These are phyloP conservation scores for sweet orange (Citrus sinensis) DNA, from an alignment of 345 rosid genomes.

Conservation along the genomic window DNA sequence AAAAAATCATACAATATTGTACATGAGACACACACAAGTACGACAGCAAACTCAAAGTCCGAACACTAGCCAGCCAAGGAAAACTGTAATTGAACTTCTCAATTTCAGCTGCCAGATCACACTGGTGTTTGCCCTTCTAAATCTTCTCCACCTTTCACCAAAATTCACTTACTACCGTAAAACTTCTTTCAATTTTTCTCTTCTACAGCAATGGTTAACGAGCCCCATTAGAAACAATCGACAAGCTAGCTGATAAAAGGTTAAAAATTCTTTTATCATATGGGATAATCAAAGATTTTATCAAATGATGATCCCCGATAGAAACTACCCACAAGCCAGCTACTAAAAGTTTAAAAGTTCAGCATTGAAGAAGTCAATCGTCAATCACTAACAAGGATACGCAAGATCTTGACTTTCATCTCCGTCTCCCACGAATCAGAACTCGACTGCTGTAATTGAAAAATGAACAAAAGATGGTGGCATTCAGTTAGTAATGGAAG, in stretches of 20 bases:
- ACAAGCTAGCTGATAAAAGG: no score
- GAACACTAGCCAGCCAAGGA: background rate
- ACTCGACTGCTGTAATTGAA: background rate
- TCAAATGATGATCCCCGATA: background rate
- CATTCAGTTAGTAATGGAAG: background rate
- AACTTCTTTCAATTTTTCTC: background rate
- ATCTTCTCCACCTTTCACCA: background rate
- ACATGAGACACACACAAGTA: background rate
- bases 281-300: background rate
- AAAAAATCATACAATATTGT: background rate
- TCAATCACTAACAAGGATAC: constrained; percentile 43
- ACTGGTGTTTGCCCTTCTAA: background rate
- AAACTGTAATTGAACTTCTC: background rate
- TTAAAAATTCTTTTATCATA: background rate
- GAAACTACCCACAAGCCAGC: background rate
- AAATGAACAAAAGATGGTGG: background rate
- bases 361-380: background rate
- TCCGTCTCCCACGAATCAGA: constrained; percentile 21
- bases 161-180: background rate
- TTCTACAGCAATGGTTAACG: background rate
- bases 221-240: no score
- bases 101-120: background rate
- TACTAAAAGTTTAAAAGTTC: background rate
- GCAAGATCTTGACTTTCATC: constrained; percentile 67
- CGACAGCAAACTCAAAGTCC: background rate